Base-by-base conservation (phyloP, 257 asterid species). In the Hygrophila difformis region DNA sequence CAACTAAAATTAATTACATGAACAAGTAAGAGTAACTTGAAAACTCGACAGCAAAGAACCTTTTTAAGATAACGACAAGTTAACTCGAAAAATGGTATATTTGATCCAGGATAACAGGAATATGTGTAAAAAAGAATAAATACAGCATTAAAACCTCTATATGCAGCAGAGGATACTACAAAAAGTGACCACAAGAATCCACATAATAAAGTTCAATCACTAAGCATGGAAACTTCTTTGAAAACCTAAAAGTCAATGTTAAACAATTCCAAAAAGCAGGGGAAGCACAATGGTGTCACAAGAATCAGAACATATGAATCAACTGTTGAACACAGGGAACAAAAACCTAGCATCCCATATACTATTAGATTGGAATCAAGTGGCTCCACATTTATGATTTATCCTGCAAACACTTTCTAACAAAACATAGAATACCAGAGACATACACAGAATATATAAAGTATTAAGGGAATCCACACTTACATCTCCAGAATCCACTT, bases 271-370 rank as follows among this genome's bases (percentile, higher is more conserved):
- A 18, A 67, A 59, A 53, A 13, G 63, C 36, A 60, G 47, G 51
- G 7, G 21, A 6, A 12, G 20, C 39, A 28, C 24, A 45, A 49
- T 14, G 51, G 52, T 17, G 28, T 63, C 73, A 64, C 28, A 46
- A 51, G 65, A 70, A 52, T 60, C 63, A 39, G 70, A 70, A 56
- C 39, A 60, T n/a, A n/a, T n/a, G n/a, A n/a, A n/a, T n/a, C n/a
- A n/a, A n/a, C n/a, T n/a, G n/a, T 57, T 60, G 62, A 61, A 63
- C 51, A 41, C 28, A 56, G 34, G 22, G 49, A 14, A 26, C 43
- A 39, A 47, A 17, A 39, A 17, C 12, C 51, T 21, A 9, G 31
- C 31, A 26, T 3, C 4, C 8, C 31, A 26, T 5, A 26, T 26
- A 8, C 31, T 26, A 26, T 35, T 50, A 49, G 48, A 49, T 41